Base-by-base conservation (phyloP, 202 grass and related monocot genomes). In the Bolboschoenoplectus hybrid region DNA sequence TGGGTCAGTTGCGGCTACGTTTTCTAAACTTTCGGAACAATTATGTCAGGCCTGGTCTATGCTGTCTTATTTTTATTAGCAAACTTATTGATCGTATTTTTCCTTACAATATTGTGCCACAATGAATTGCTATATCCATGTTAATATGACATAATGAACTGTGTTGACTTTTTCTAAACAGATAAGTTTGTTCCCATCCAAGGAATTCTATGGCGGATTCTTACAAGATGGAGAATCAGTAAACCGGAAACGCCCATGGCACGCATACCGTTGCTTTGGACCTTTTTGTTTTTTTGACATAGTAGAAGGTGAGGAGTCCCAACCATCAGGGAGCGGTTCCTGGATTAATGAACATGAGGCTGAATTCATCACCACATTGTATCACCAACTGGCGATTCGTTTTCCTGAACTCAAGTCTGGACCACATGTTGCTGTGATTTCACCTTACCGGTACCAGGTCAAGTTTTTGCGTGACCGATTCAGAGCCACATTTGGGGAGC, bases 231-330 rank as follows among this genome's bases (percentile, higher is more conserved):
- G 87, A 52, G 93, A 95, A 63, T 88, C 87, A 82, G 93, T 98
- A 2, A 66, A 84, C 68, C 91, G 81, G 77, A 89, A 90, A 73
- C 74, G 82, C 40, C 89, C 91, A 8, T 98, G 96, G 93, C 89
- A 98, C 87, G 80, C 71, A 55, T 95, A 95, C 82, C 87, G 84
- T 38, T 98, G 93, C 80, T 98, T 98, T 11, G 91, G 91, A 32
- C 93, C 96, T 71, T 98, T 98, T 86, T 95, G 89, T 83, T 98
- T 98, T 85, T 98, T 98, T 90, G 93, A 98, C 82, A 58, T 89
- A 82, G 35, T 93, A 81, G 90, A 97, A 87, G 95, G 96, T 52
- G 57, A 78, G 82, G 96, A 98, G 82, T 86, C 84, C 13, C 93
- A 92, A 81, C 85, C 89, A 85, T 90, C 90, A 85, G 96, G 90